Evolutionary conservation across 768 basidiomycete species (phyloP).

Genomic region (Suillus alpinus): DNA sequence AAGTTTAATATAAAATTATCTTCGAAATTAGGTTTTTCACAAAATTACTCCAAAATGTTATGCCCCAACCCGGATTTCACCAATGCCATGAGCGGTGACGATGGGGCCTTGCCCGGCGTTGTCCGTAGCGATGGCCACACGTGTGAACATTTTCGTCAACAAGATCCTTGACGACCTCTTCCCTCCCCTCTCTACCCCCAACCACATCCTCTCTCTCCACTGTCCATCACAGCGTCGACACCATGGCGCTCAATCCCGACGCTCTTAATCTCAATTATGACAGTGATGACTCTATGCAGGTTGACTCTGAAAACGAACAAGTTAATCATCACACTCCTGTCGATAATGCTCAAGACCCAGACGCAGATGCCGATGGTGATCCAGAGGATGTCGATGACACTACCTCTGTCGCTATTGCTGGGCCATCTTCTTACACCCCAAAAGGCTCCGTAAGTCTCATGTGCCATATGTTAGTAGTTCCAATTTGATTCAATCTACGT

Average conservation of each 20-base stretch:
- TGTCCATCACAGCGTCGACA: slow-evolving; percentile 13
- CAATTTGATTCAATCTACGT: slow-evolving; percentile 3
- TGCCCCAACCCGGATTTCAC: slow-evolving; percentile 34
- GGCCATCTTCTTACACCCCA: slow-evolving; percentile 43
- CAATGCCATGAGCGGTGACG: slow-evolving; percentile 38
- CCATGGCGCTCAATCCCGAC: slow-evolving; percentile 37
- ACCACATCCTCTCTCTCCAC: slow-evolving; percentile 26
- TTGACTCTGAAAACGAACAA: slow-evolving; percentile 58
- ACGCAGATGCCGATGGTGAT: slow-evolving; percentile 41
- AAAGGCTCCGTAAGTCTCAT: slow-evolving; percentile 57
- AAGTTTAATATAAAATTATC: slow-evolving; percentile 1
- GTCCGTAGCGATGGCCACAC: slow-evolving; percentile 42
- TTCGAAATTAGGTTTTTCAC: neutral
- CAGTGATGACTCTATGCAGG: slow-evolving; percentile 62
- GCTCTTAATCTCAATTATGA: slow-evolving; percentile 54
- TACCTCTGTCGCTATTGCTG: slow-evolving; percentile 35
- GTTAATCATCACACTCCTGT: slow-evolving; percentile 21
- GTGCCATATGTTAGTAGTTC: slow-evolving; percentile 12
- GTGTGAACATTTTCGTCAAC: slow-evolving; percentile 40
- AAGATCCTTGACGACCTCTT: slow-evolving; percentile 40
- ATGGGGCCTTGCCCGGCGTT: slow-evolving; percentile 42
- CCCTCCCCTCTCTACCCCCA: slow-evolving; percentile 36
- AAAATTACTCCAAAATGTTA: slow-evolving; percentile 19
- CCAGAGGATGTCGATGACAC: slow-evolving; percentile 38
- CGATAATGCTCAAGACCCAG: slow-evolving; percentile 40